Conservation (phyloP, 371 early-diverging fungal species). For the Syncephalastrum sp. region DNA sequence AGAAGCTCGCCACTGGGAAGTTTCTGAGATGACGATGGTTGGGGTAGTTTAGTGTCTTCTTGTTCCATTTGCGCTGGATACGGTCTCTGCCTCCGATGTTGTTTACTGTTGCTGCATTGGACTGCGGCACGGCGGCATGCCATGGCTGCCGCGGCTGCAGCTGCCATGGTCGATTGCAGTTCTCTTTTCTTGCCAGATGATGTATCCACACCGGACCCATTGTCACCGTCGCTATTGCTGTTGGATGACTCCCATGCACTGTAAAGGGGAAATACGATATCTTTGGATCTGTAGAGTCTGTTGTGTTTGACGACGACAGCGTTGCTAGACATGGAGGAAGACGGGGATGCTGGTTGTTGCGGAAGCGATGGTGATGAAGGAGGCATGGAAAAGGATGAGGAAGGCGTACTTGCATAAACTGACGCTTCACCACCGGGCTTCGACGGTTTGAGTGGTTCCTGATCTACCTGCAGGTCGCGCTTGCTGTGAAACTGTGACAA, state of each 20-base stretch:
- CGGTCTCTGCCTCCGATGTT: background rate
- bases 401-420: slow-evolving; percentile 2
- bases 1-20: slow-evolving; percentile 6
- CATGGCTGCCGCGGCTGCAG: slow-evolving; percentile 1
- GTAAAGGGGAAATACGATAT: slow-evolving; percentile 44
- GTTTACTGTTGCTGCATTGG: background rate
- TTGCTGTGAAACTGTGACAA: slow-evolving; percentile 20
- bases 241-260: slow-evolving; percentile 41
- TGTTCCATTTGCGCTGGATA: background rate
- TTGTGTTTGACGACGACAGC: slow-evolving; percentile 33
- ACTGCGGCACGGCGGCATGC: background rate
- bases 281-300: slow-evolving; percentile 34
- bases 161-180: background rate
- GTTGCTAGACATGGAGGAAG: slow-evolving; percentile 17
- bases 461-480: background rate
- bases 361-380: background rate
- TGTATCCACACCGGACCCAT: too few species aligned
- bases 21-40: background rate
- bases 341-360: background rate
- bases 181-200: background rate
- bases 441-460: background rate
- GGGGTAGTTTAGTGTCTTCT: slow-evolving; percentile 1
- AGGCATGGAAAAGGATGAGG: background rate
- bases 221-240: background rate
- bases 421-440: background rate